phyloP scores from a whole-genome alignment of 2,329 filamentous ascomycete species.

The Pochonia chlamydosporia region DNA sequence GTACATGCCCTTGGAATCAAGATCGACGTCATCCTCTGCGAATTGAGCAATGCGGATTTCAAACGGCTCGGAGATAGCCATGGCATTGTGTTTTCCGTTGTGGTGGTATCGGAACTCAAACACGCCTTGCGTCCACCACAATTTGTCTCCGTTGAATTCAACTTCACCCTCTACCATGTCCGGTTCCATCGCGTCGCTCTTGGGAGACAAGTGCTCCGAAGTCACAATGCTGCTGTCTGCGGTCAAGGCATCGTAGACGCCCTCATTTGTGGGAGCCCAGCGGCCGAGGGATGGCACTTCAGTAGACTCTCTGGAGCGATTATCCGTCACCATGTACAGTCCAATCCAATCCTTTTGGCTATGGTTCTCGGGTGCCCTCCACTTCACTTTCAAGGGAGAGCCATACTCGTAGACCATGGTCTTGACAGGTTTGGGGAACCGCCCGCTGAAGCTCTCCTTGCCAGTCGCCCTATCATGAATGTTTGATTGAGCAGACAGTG shows the following conservation, averaged over 20 bases:
- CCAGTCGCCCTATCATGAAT: slow-evolving; percentile 58
- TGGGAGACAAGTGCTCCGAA: slow-evolving; percentile 55
- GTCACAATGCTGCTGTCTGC: slow-evolving; percentile 72
- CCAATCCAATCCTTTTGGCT: slow-evolving; percentile 93
- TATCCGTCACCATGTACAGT: slow-evolving; percentile 93
- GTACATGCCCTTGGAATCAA: slow-evolving; percentile 54
- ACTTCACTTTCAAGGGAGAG: slow-evolving; percentile 80
- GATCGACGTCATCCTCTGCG: slow-evolving; percentile 64
- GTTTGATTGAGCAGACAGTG: slow-evolving; percentile 42
- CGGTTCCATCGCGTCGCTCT: slow-evolving; percentile 44
- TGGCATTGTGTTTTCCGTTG: slow-evolving; percentile 83
- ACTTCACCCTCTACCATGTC: slow-evolving; percentile 74
- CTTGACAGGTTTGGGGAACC: slow-evolving; percentile 64
- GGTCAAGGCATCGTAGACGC: slow-evolving; percentile 68
- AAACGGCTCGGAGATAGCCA: slow-evolving; percentile 90
- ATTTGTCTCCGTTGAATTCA: slow-evolving; percentile 82
- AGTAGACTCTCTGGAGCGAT: slow-evolving; percentile 77
- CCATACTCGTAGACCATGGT: slow-evolving; percentile 84
- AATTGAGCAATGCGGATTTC: slow-evolving; percentile 81
- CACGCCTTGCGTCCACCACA: slow-evolving; percentile 95
- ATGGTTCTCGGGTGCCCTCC: slow-evolving; percentile 84
- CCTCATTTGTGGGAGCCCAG: slow-evolving; percentile 77
- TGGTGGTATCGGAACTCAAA: slow-evolving; percentile 98
- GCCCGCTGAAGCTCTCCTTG: slow-evolving; percentile 66
- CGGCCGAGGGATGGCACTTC: slow-evolving; percentile 80